phyloP scores from a whole-genome alignment of 1,284 basidiomycete genomes.

The Athelia sp. region DNA sequence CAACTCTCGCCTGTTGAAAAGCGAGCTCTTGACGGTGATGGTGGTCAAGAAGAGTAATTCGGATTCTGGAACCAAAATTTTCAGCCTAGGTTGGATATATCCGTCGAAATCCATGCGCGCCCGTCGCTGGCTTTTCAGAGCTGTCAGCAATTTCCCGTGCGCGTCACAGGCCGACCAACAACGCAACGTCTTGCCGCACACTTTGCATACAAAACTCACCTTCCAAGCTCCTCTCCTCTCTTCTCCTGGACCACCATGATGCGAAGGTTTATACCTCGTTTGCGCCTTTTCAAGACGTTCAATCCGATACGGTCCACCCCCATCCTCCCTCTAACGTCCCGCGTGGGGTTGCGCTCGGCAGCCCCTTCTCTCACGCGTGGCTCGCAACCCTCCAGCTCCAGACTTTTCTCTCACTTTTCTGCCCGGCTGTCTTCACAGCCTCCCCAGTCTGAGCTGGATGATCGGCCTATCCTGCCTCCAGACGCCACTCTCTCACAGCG shows the following conservation, averaged over 20 bases:
- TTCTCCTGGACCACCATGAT: conserved; percentile 12
- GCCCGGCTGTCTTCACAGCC: conserved; percentile 33
- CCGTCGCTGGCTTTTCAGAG: conserved; percentile 1
- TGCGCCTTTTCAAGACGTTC: conserved; percentile 19
- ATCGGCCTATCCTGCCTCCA: conserved; percentile 30
- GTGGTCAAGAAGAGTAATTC: neutral
- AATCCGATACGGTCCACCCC: conserved; percentile 29
- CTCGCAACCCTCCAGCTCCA: conserved; percentile 24
- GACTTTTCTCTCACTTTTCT: conserved; percentile 46
- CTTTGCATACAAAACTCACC: neutral
- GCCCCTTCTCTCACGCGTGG: conserved; percentile 21
- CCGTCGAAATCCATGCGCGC: neutral
- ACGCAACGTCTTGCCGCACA: no score
- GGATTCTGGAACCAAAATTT: neutral
- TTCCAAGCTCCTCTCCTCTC: neutral
- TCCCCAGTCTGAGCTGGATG: conserved; percentile 21
- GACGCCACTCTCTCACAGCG: conserved; percentile 61
- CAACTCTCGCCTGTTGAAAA: neutral
- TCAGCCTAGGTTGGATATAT: neutral
- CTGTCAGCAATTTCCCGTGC: conserved; percentile 27
- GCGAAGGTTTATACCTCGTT: conserved; percentile 22
- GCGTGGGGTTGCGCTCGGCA: conserved; percentile 13
- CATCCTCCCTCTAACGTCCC: conserved; percentile 39
- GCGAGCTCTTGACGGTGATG: neutral
- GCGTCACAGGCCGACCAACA: conserved; percentile 18